Evolutionary conservation across 2,329 filamentous ascomycete genomes (phyloP), one percentile per base, ranked within the genome.

Genomic region (Hirsutella thompsonii): DNA sequence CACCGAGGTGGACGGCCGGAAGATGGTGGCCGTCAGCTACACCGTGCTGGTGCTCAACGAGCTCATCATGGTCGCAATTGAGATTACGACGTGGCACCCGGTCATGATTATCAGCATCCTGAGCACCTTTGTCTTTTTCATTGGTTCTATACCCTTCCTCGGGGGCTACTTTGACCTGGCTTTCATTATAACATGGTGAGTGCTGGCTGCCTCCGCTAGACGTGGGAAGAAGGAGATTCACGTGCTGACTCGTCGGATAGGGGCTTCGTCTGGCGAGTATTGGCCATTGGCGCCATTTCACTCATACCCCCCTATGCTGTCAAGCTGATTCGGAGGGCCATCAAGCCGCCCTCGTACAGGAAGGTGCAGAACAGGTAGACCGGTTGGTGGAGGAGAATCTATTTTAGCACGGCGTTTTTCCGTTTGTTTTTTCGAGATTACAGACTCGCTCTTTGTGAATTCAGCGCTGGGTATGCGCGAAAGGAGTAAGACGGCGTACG

Each of bases 21-120:
- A 67, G 44, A 94, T 98, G 81, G 85, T 96, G 41, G 79, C 84
- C 20, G 85, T 98, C 36, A 88, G 81, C 43, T 98, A 94, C 57
- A 93, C 90, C 0, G 87, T 88, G 1, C 75, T 98, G 2, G 79
- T 98, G 5, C 67, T 96, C 46, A 98, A 96, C 59, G 92, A 98
- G 59, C 74, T 98, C 44, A 75, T 93, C 52, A 98, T 98, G 93
- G 92, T 96, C 2, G 90, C 89, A 3, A 86, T 94, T 44, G 85
- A 94, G 57, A 85, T 98, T 52, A 94, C 87, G 3, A 98, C 92
- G 0, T 98, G 92, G 92, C 92, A 96, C 60, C 83, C 83, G 32
- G 71, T 90, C 46, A 96, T 96, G 89, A 81, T 94, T 41, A 66
- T 85, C 39, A 81, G 74, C 49, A 83, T 96, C 45, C 55, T 94